Base-by-base conservation (phyloP, 108 stramenopile species). In the Skeletonema menzelii region DNA sequence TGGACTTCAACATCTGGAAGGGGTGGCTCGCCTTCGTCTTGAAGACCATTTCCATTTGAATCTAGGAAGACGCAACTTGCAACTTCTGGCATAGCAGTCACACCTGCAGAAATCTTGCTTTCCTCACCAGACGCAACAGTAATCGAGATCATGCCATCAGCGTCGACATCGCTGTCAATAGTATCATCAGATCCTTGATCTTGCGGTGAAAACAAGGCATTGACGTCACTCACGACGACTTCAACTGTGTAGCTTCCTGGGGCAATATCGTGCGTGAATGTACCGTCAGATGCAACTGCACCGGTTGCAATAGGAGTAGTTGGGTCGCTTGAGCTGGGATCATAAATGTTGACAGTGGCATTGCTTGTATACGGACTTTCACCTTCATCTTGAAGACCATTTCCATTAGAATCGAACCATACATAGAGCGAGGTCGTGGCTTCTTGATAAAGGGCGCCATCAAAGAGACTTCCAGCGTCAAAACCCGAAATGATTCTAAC, bases 31-130 rank as follows among this genome's bases (percentile, higher is more conserved):
- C 57, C 68, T 38, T 65, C 47, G 30, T 80, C 79, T 37, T 73
- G 55, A 3, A 65, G 6, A 49, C 79, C 79, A 60, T 80, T 73
- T 27, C 68, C 72, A 58, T 80, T 68, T 0, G 4, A 27, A 31
- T 80, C 79, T 30, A 65, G 28, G 31, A 68, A 80, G 28, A 80
- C 63, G 8, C 34, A 19, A 30, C 68, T 64, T 10, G 79, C 79
- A 59, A 80, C 49, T 47, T 5, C 38, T 32, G 30, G 73, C 65
- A 28, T 22, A 5, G 55, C 1, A 24, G 62, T 63, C n/a, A 72
- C 49, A 8, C 70, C 70, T 35, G 62, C 70, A 55, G 70, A 61
- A 53, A 72, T 55, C 20, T 72, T 63, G 28, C 56, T 72, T 6
- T 34, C 32, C 37, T 72, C 70, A 32, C 70, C 70, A 6, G 70